These are phyloP conservation scores for Aspergillus ostianus DNA, from an alignment of 495 filamentous ascomycete genomes.

Conservation along the genomic window DNA sequence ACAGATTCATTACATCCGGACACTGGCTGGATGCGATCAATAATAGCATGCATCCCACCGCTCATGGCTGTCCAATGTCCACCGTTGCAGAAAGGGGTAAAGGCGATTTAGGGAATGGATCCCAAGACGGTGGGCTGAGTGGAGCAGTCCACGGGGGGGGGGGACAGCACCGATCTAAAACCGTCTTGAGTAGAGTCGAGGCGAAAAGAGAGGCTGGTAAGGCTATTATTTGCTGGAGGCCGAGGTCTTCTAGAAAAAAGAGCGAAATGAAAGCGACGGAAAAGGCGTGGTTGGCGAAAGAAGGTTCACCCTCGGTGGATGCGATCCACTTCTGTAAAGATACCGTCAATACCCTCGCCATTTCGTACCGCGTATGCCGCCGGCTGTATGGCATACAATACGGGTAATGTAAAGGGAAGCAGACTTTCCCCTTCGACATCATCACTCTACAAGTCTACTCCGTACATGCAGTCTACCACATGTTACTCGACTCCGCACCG, in stretches of 20 bases:
- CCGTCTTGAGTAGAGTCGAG: slow-evolving; percentile 4
- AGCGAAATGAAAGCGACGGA: slow-evolving; percentile 7
- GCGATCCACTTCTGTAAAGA: background rate
- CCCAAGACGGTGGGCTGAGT: slow-evolving; percentile 4
- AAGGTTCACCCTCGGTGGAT: slow-evolving; percentile 14
- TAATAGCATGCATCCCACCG: background rate
- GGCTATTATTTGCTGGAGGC: background rate
- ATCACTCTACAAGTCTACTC: too few species aligned
- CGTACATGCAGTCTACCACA: too few species aligned
- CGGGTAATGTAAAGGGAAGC: too few species aligned
- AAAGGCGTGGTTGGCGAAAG: background rate
- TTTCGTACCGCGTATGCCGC: too few species aligned
- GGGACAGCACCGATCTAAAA: slow-evolving; percentile 5
- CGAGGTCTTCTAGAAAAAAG: slow-evolving; percentile 19
- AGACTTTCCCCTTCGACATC: background rate
- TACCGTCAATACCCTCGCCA: too few species aligned
- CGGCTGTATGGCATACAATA: background rate
- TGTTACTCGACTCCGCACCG: background rate
- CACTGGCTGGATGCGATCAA: too few species aligned
- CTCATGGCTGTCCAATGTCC: background rate
- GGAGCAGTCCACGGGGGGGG: slow-evolving; percentile 1
- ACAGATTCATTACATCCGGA: background rate
- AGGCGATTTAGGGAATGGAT: background rate
- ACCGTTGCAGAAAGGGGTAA: slow-evolving; percentile 8
- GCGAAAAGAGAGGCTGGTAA: slow-evolving; percentile 4